Percentiles rank a stretch among this genome's conserved stretches.
Conservation (phyloP, 176 grass and related monocot species). For the Carex pumila region DNA sequence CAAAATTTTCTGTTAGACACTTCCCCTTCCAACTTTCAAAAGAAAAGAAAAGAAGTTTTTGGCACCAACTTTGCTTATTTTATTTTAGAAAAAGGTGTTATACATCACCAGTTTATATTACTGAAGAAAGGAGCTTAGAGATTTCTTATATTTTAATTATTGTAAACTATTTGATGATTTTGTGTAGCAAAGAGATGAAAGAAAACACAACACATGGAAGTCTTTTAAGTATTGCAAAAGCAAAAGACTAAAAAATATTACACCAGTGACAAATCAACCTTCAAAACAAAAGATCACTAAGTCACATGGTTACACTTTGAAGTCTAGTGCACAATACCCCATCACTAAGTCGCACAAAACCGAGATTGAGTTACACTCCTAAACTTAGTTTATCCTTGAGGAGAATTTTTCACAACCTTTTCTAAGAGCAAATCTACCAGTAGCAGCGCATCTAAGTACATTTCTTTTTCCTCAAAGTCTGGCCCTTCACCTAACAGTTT, state of each 20-base stretch:
- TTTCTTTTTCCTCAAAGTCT: background rate
- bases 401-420: background rate
- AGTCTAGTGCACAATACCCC: background rate
- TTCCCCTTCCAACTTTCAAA: background rate
- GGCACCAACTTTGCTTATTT: background rate
- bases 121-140: background rate
- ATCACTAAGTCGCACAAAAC: background rate
- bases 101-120: background rate
- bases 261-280: too few relatives aligned
- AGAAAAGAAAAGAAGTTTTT: background rate
- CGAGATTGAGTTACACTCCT: background rate
- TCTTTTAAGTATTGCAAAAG: too few relatives aligned
- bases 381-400: background rate
- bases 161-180: background rate
- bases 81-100: background rate
- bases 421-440: background rate
- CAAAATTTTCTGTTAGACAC: background rate
- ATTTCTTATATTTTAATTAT: too few relatives aligned
- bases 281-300: too few relatives aligned
- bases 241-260: too few relatives aligned
- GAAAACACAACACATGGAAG: background rate
- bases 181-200: background rate
- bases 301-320: background rate
- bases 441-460: background rate
- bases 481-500: background rate